Evolutionary conservation across 2,329 filamentous ascomycete species (phyloP).

Genomic region (Amesomyces nigricolor): DNA sequence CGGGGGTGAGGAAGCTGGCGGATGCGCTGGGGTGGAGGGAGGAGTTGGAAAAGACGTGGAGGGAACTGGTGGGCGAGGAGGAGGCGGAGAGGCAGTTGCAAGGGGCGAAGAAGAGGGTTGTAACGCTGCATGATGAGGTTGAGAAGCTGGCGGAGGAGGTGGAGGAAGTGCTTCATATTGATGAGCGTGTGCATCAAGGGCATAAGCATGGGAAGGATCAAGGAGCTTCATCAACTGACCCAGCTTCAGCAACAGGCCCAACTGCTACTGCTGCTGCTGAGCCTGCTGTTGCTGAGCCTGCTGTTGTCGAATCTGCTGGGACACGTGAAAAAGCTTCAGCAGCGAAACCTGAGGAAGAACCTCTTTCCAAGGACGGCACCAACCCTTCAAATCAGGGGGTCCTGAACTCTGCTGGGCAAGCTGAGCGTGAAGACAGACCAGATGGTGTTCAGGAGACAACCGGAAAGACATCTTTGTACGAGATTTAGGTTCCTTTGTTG

Average conservation of each 20-base stretch:
- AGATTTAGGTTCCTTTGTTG: too few species aligned
- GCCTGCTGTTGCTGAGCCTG: too few species aligned
- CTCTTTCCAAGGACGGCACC: too few species aligned
- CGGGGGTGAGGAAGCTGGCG: conserved; percentile 71
- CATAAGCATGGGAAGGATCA: neutral
- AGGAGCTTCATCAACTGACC: neutral
- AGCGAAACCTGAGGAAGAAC: too few species aligned
- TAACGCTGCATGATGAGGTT: conserved; percentile 41
- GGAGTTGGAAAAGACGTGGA: conserved; percentile 75
- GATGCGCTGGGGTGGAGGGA: conserved; percentile 76
- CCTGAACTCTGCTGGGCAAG: too few species aligned
- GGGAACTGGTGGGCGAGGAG: conserved; percentile 56
- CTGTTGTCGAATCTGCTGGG: too few species aligned
- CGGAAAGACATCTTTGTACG: neutral
- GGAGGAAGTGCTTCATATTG: conserved; percentile 26
- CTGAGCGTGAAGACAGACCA: neutral
- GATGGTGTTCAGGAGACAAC: neutral
- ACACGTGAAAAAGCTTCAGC: too few species aligned
- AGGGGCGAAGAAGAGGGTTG: conserved; percentile 30
- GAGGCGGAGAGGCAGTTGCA: conserved; percentile 47
- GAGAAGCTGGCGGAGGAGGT: conserved; percentile 31
- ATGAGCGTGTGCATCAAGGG: conserved; percentile 7
- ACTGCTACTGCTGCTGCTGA: too few species aligned
- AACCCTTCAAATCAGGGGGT: too few species aligned
- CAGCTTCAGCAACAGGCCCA: neutral